These are phyloP conservation scores for Pythium brassicae DNA, from an alignment of 352 stramenopile species.

Conservation along the genomic window DNA sequence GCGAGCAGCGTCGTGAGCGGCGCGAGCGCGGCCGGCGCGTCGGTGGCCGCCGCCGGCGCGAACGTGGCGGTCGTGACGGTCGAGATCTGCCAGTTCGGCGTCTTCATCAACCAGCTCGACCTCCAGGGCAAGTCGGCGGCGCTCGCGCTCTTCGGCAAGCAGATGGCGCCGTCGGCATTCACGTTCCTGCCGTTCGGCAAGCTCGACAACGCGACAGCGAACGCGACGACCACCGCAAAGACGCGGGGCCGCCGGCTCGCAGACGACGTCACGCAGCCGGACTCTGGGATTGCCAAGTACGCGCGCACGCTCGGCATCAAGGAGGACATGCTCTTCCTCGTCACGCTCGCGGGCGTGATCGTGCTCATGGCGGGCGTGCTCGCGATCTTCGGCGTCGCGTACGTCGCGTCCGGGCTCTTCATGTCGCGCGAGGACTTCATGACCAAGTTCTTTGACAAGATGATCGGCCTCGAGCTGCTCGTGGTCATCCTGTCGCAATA, in stretches of 20 bases:
- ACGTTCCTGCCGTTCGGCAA: constrained; percentile 78
- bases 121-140: constrained; percentile 69
- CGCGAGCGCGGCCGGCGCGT: constrained; percentile 37
- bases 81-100: constrained; percentile 76
- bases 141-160: constrained; percentile 61
- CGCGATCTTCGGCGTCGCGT: constrained; percentile 55
- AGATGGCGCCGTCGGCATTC: constrained; percentile 71
- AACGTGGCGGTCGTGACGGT: constrained; percentile 71
- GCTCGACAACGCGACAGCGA: constrained; percentile 23
- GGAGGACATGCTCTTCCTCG: constrained; percentile 79
- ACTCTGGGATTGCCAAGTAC: constrained; percentile 69
- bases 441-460: constrained; percentile 80
- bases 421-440: constrained; percentile 72
- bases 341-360: constrained; percentile 71
- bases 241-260: constrained; percentile 3
- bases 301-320: constrained; percentile 62
- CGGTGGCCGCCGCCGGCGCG: constrained; percentile 44
- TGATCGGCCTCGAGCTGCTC: constrained; percentile 73
- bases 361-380: constrained; percentile 69
- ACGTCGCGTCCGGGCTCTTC: constrained; percentile 46
- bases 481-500: constrained; percentile 82
- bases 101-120: constrained; percentile 74
- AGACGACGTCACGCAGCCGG: constrained; percentile 17
- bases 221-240: constrained; percentile 8
- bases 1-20: constrained; percentile 48